Evolutionary conservation across 169 alveolate species (phyloP), one percentile per base, ranked within the genome.

Genomic region (Theileria sp.): DNA sequence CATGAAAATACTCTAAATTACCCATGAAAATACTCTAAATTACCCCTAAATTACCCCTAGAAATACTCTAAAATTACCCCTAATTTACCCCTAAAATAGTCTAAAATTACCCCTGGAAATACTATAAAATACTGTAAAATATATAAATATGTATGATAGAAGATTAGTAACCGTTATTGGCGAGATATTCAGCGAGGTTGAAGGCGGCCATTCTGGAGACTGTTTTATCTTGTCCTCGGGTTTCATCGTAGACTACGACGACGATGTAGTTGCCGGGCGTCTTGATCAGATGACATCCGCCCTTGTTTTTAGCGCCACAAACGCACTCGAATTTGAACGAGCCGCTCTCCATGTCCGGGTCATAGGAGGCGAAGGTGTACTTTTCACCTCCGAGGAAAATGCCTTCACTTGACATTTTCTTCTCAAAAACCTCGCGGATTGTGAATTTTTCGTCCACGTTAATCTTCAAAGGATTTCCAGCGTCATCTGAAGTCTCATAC

Each of bases 341-440:
- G 8, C 94, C 94, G 61, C 68, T 75, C 17, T 80, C 89, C 78
- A 82, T 62, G 60, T 72, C 90, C 58, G 81, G 87, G 34, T 89
- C 94, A 72, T 86, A 84, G 36, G 81, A 80, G 51, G 89, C 89
- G 64, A 89, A 89, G 34, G 91, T 88, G 75, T 86, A 89, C 69
- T 89, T 89, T 34, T 84, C 77, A 28, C 94, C 94, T n/a, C 94
- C 94, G 32, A 89, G 66, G 80, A 87, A 89, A 15, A 89, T 86
- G 21, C 94, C 94, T 65, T 76, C 87, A 74, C 88, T 84, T 23
- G 94, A 88, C 49, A 60, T 71, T 60, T 77, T 79, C 79, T 76
- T 77, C 77, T 84, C 90, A 69, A 84, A 84, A 17, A 72, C 86
- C 75, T 76, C 86, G 69, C 61, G 19, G 26, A 84, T 84, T 32